These are phyloP conservation scores for Talaromyces piceae DNA, from an alignment of 2,329 filamentous ascomycete genomes.

Conservation along the genomic window DNA sequence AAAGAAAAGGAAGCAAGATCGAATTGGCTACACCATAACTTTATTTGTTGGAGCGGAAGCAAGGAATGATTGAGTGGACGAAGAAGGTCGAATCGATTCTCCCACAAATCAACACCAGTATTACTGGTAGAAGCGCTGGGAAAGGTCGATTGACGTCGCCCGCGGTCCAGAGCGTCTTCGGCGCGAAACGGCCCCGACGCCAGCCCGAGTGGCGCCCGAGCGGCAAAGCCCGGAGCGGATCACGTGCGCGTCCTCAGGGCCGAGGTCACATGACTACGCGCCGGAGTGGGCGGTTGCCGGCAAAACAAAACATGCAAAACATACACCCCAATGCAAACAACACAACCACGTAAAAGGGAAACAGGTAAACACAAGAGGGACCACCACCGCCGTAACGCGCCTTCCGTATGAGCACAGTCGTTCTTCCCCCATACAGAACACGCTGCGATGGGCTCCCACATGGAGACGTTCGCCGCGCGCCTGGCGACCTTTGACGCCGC, in stretches of 20 bases:
- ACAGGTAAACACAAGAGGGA: background rate
- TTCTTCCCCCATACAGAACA: background rate
- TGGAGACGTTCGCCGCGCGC: constrained; percentile 65
- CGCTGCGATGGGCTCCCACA: constrained; percentile 28
- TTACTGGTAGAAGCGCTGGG: background rate
- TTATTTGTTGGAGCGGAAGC: background rate
- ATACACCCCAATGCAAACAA: no score
- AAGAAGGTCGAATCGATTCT: background rate
- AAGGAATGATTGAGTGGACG: background rate
- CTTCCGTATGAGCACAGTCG: background rate
- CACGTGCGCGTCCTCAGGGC: background rate
- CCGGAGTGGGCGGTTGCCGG: background rate
- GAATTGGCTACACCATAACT: background rate
- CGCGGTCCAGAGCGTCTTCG: background rate
- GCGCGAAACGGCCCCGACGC: background rate
- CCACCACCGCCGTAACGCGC: background rate
- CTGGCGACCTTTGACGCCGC: constrained; percentile 69
- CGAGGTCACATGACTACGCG: background rate
- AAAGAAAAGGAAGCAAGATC: background rate
- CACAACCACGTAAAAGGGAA: no score
- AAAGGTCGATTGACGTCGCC: background rate
- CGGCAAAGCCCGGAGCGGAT: no score
- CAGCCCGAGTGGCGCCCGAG: no score
- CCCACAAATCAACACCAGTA: background rate
- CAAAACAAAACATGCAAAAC: background rate